These are phyloP conservation scores for Themeda triandra DNA, from an alignment of 176 grass and related monocot species.

Conservation along the genomic window DNA sequence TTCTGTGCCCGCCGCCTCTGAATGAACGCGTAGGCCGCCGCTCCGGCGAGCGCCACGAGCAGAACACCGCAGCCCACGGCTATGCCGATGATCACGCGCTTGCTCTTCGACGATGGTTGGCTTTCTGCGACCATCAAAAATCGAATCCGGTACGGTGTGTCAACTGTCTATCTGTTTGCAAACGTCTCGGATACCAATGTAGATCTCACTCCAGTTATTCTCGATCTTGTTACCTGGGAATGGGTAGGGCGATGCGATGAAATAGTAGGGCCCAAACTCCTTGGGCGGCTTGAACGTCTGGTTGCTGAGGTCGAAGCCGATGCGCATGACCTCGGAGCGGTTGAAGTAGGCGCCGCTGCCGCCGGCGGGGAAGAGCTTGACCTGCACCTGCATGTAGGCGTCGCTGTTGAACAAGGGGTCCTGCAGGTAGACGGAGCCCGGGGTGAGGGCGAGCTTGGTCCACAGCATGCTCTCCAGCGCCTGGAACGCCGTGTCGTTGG, in stretches of 20 bases:
- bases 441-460: slow-evolving; percentile 59
- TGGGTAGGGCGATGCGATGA: slow-evolving; percentile 63
- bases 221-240: slow-evolving; percentile 54
- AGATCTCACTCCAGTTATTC: no score
- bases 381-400: slow-evolving; percentile 62
- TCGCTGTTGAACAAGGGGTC: slow-evolving; percentile 62
- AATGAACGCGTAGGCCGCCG: slow-evolving; percentile 59
- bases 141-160: no score
- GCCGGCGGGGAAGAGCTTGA: slow-evolving; percentile 75
- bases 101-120: slow-evolving; percentile 43
- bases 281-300: slow-evolving; percentile 80
- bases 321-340: slow-evolving; percentile 63
- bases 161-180: no score
- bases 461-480: slow-evolving; percentile 66
- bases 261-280: slow-evolving; percentile 80
- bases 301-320: slow-evolving; percentile 87
- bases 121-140: slow-evolving; percentile 15
- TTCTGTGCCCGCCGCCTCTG: slow-evolving; percentile 64
- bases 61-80: slow-evolving; percentile 69
- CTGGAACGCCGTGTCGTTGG: slow-evolving; percentile 70
- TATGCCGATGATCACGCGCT: slow-evolving; percentile 66
- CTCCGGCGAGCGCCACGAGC: slow-evolving; percentile 54
- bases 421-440: slow-evolving; percentile 81
- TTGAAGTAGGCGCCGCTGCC: slow-evolving; percentile 57
- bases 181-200: no score